Base-by-base conservation (phyloP, 495 filamentous ascomycete genomes). In the Elasticomyces elasticus region DNA sequence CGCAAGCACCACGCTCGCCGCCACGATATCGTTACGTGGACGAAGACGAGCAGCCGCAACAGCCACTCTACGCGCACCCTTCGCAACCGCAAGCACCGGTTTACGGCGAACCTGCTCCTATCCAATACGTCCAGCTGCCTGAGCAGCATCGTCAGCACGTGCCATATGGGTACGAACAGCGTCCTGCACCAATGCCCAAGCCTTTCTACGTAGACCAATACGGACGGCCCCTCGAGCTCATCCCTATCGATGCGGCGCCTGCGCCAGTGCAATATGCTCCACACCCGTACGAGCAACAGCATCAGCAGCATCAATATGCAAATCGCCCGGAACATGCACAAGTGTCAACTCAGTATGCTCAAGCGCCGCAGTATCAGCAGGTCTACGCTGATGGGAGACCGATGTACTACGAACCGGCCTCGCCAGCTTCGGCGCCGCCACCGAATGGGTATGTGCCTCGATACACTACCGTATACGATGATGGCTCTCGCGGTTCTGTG, bases 181-280 rank as follows among this genome's bases (percentile, higher is more conserved):
- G 48, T 0, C 37, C 55, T 1, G 22, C 51, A 27, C 17, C 33
- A 5, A 35, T 27, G 25, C 49, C 55, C 13, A 28, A 27, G 11
- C 41, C 56, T 9, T 33, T 50, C n/a, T 56, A 56, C 40, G 38
- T 48, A 7, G 58, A 56, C 27, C 38, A 56, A 27, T 56, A 47
- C 41, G 47, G 54, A 5, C 45, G 53, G 13, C 53, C 52, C 6
- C 1, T 58, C 11, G 49, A 58, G 30, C 22, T 60, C 1, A 45
- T 47, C 2, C 53, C 43, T 11, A 51, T 59, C 47, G 56, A 59
- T 45, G 40, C 31, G 7, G 51, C 31, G 0, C 51, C 45, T 4
- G 56, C 56, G 11, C 56, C 51, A 13, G 45, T 59, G 40, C 56
- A 59, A 23, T 59, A 55, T 28, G 26, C 26, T 4, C 43, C 51